phyloP scores from a whole-genome alignment of 768 basidiomycete species.

The Mycena polygramma region DNA sequence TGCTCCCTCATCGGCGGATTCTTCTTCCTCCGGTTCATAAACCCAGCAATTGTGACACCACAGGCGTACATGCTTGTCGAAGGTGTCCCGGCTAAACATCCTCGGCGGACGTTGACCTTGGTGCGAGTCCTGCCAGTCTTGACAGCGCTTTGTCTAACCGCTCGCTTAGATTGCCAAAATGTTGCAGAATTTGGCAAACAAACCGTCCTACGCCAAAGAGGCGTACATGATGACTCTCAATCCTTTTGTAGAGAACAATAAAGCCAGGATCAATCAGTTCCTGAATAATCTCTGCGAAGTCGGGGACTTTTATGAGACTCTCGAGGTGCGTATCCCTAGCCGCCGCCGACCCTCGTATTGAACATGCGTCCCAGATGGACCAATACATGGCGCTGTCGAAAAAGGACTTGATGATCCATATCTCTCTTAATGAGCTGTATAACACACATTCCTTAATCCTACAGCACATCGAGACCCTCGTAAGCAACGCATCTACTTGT shows the following conservation, averaged over 20 bases:
- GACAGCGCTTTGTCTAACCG: conserved; percentile 15
- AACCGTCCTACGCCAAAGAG: conserved; percentile 98
- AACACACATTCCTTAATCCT: conserved; percentile 97
- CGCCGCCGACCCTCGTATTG: background rate
- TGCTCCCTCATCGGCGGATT: conserved; percentile 99
- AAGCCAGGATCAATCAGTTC: conserved; percentile 97
- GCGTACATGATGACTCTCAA: conserved; percentile 99
- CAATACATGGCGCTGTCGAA: conserved; percentile 99
- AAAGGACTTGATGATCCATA: conserved; percentile 98
- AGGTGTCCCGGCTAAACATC: conserved; percentile 97
- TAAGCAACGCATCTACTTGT: conserved; percentile 54
- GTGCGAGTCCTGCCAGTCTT: conserved; percentile 56
- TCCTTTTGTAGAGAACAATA: conserved; percentile 99
- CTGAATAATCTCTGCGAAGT: conserved; percentile 98
- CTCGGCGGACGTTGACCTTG: conserved; percentile 94
- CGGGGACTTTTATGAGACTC: conserved; percentile 98
- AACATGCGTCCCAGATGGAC: conserved; percentile 80
- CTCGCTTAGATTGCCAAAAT: conserved; percentile 93
- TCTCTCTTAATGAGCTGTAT: conserved; percentile 98
- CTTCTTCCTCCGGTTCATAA: conserved; percentile 99
- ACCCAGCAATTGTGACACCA: conserved; percentile 98
- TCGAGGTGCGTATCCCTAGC: conserved; percentile 75
- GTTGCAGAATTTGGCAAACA: conserved; percentile 99
- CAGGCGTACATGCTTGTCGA: conserved; percentile 99
- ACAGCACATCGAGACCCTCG: conserved; percentile 95